Base-by-base conservation (phyloP, 352 stramenopile genomes). In the Paralagenidium karlingii region DNA sequence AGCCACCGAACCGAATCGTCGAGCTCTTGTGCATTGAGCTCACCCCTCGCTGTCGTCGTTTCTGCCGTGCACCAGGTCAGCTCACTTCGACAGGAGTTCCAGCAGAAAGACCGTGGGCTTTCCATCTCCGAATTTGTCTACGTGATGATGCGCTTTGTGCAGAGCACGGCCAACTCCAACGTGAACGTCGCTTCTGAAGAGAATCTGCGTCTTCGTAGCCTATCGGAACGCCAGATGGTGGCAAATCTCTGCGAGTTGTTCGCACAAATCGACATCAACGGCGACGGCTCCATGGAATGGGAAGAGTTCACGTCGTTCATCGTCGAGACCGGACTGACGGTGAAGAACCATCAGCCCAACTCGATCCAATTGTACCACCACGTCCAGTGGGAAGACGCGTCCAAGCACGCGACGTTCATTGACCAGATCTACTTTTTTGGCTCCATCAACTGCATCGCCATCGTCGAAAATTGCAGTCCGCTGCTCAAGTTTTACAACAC, bases 261-360 rank as follows among this genome's bases (percentile, higher is more conserved):
- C 33, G 81, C 75, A 18, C 78, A 94, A 51, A 93, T 94, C 39
- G 82, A 94, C 52, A 87, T 94, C 47, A 94, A 94, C 40, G 81
- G 76, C 34, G 81, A 94, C 49, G 81, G 79, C 3, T 83, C 76
- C n/a, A 87, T 94, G 75, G 81, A 94, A 50, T 95, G 82, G 82
- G 80, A 94, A 40, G 82, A 95, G 51, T 94, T 95, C 46, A 94
- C 81, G 37, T 82, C 64, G 11, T 94, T 91, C 56, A 91, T 94
- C 41, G 82, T 94, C 22, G 82, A 94, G 40, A 91, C 73, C 33
- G 82, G 78, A 9, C 62, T 88, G 25, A 81, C 68, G 5, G 64
- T 68, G 33, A 85, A 87, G 43, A 86, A 57, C 51, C 77, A 89
- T 49, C 71, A 88, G 40, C 78, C 70, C 43, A 84, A 87, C 51